These are phyloP conservation scores for Neurospora sp. DNA, from an alignment of 2,329 filamentous ascomycete genomes.

Conservation along the genomic window DNA sequence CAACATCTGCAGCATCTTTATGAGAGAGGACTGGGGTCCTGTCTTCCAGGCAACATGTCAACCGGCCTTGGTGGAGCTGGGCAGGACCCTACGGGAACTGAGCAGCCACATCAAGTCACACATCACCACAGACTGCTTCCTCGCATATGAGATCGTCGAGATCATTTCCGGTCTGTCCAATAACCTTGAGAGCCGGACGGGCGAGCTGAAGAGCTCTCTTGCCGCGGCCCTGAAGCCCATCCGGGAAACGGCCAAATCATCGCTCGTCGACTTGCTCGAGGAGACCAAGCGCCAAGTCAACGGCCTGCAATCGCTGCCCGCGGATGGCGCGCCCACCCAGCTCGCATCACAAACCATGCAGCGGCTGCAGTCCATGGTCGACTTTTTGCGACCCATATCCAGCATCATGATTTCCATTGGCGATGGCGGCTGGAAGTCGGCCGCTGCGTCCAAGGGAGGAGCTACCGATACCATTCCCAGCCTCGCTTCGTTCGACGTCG, in stretches of 20 bases:
- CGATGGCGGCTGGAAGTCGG: conserved; percentile 76
- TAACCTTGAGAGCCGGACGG: conserved; percentile 70
- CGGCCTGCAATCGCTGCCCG: conserved; percentile 56
- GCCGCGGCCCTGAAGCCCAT: conserved; percentile 81
- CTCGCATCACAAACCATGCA: conserved; percentile 78
- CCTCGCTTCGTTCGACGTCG: conserved; percentile 72
- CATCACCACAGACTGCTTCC: conserved; percentile 80
- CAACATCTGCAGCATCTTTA: conserved; percentile 79
- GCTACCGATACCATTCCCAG: conserved; percentile 57
- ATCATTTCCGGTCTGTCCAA: conserved; percentile 73
- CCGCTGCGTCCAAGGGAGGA: conserved; percentile 38
- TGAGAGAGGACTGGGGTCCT: conserved; percentile 71
- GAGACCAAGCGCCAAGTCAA: conserved; percentile 66
- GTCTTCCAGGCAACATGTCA: conserved; percentile 74
- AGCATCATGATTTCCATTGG: conserved; percentile 88
- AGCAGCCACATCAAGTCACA: conserved; percentile 84
- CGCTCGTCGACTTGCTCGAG: conserved; percentile 72
- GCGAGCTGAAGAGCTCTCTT: conserved; percentile 74
- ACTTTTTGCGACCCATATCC: conserved; percentile 75
- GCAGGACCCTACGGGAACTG: conserved; percentile 75
- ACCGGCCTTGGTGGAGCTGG: conserved; percentile 67
- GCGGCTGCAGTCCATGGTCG: conserved; percentile 75
- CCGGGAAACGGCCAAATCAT: conserved; percentile 82
- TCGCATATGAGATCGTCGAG: conserved; percentile 91
- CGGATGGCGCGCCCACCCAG: conserved; percentile 68